Evolutionary conservation across 371 early-diverging fungal species (phyloP), one percentile per base, ranked within the genome.

Genomic region (Mucor piriformis): DNA sequence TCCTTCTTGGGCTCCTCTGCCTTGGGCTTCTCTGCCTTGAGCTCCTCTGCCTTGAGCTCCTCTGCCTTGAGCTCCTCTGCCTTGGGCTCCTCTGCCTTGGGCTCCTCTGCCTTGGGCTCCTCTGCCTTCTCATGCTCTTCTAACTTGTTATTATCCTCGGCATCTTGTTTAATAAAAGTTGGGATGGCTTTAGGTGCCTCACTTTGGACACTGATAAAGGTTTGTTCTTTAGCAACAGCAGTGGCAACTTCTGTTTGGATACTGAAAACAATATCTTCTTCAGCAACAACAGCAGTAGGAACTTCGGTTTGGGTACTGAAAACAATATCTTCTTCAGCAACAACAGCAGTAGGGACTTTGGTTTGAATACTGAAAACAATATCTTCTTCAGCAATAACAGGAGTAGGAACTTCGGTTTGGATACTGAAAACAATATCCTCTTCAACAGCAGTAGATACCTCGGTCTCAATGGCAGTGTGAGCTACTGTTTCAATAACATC

Each of bases 171-270:
- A 27, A 29, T n/a, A 3, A 27, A 25, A 13, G 35, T 35, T 6
- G 7, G 51, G 11, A n/a, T n/a, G n/a, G n/a, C n/a, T n/a, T n/a
- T n/a, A n/a, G n/a, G n/a, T n/a, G n/a, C n/a, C n/a, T n/a, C n/a
- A n/a, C n/a, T n/a, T n/a, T n/a, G n/a, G n/a, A n/a, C n/a, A 40
- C 4, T 15, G 15, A 40, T 40, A 15, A 16, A 3, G 3, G 5
- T 4, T 40, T 40, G 10, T 16, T 40, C 40, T 40, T 51, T 35
- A 12, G 12, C 51, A 51, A 51, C 51, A 37, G 35, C 51, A 13
- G 32, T 33, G 11, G 33, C 6, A 33, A 33, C n/a, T n/a, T n/a
- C n/a, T n/a, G n/a, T n/a, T n/a, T n/a, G n/a, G n/a, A n/a, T n/a
- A n/a, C n/a, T n/a, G n/a, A n/a, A n/a, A n/a, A n/a, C n/a, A n/a